Evolutionary conservation across 805 yeast species (phyloP).

Genomic region (Zygosaccharomyces lentus): DNA sequence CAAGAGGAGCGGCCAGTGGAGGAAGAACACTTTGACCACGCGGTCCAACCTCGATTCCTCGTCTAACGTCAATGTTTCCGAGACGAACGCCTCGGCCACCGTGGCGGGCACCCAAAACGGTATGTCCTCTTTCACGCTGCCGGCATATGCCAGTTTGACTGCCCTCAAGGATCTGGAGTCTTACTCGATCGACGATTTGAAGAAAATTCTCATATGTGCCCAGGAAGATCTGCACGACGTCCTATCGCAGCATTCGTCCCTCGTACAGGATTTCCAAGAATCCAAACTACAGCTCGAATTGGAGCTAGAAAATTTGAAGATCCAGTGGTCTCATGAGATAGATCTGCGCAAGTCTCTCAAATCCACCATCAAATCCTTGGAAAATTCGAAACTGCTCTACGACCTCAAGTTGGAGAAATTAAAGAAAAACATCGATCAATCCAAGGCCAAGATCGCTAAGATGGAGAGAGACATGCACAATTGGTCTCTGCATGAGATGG

Average conservation of each 20-base stretch:
- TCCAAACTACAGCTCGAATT: slow-evolving; percentile 26
- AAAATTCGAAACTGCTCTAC: slow-evolving; percentile 31
- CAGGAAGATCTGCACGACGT: slow-evolving; percentile 36
- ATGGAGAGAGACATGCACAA: slow-evolving; percentile 29
- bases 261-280: slow-evolving; percentile 31
- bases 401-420: slow-evolving; percentile 32
- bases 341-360: slow-evolving; percentile 32
- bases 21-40: slow-evolving; percentile 22
- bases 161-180: slow-evolving; percentile 29
- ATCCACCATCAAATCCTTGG: slow-evolving; percentile 34
- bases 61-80: slow-evolving; percentile 2
- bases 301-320: slow-evolving; percentile 31
- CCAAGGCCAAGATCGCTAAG: slow-evolving; percentile 22
- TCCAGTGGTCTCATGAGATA: slow-evolving; percentile 33
- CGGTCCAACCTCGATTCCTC: not conserved
- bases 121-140: not conserved
- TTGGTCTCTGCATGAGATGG: slow-evolving; percentile 25
- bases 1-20: slow-evolving; percentile 22
- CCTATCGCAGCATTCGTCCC: slow-evolving; percentile 24
- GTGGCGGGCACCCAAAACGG: not conserved
- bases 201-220: slow-evolving; percentile 31
- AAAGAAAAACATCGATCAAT: slow-evolving; percentile 26
- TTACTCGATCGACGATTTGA: slow-evolving; percentile 32
- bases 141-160: slow-evolving; percentile 29
- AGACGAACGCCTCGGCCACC: not conserved